Base-by-base conservation (phyloP, 495 filamentous ascomycete species). In the Penicillium longicatenatum region DNA sequence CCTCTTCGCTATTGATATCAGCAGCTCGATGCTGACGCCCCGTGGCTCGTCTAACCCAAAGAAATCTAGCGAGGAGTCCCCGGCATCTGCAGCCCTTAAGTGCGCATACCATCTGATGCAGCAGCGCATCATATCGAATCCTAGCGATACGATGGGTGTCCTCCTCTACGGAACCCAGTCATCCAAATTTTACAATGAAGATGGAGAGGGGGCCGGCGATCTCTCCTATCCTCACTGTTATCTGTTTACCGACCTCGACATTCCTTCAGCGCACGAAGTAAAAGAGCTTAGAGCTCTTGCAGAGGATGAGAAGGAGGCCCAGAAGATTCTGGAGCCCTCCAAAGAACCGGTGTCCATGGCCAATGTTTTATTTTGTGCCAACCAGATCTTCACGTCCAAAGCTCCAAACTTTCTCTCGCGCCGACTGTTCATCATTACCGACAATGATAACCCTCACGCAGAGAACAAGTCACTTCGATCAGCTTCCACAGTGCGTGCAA, bases 91-190 rank as follows among this genome's bases (percentile, higher is more conserved):
- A 17, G 93, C 95, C 7, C 79, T 99, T 24, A 96, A 96, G 78
- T 97, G 92, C 67, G 93, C 95, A 52, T 95, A 96, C 64, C 83
- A 89, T 52, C 81, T 99, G 52, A 97, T 98, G 88, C 93, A 97
- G 74, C 93, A 97, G 73, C 88, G 95, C 55, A 97, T 99, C 64
- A 97, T 99, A 66, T 92, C 92, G 3, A 93, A 93, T 60, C 95
- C 95, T 0, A 91, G 87, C 66, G 94, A 98, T 63, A 96, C 97
- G 93, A 97, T 99, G 78, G 93, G 93, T 4, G 88, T 99, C 9
- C 70, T 99, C n/a, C 82, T 99, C 8, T 98, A 94, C 59, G 92
- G 92, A 12, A 98, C 93, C 0, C 80, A 95, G 69, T 82, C 90
- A 67, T 89, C 92, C 17, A 93, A 89, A 62, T 93, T 95, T 64